phyloP scores from a whole-genome alignment of 192 early-diverging fungal species.

The Mortierella alpina region DNA sequence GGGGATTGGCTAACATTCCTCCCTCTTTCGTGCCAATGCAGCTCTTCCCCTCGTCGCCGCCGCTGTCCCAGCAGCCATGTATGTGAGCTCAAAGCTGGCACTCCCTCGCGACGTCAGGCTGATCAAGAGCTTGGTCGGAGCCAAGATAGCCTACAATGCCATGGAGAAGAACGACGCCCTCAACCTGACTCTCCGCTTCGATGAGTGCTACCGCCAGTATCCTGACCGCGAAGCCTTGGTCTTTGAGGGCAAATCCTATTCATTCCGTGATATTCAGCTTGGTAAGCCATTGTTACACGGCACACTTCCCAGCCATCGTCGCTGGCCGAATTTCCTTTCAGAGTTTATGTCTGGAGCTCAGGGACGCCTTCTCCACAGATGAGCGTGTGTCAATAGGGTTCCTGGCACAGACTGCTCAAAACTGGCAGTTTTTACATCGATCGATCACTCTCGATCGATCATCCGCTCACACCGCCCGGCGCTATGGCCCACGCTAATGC shows the following conservation, averaged over 20 bases:
- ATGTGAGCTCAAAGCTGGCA: slow-evolving; percentile 54
- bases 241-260: slow-evolving; percentile 61
- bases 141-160: slow-evolving; percentile 25
- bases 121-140: slow-evolving; percentile 19
- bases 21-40: background rate
- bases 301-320: no score
- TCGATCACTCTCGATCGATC: no score
- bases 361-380: no score
- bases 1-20: no score
- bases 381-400: no score
- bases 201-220: slow-evolving; percentile 42
- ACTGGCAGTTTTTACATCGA: no score
- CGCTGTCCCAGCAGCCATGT: slow-evolving; percentile 57
- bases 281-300: slow-evolving; percentile 26
- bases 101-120: slow-evolving; percentile 51
- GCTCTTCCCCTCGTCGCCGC: slow-evolving; percentile 46
- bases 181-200: slow-evolving; percentile 57
- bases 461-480: background rate
- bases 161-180: slow-evolving; percentile 49
- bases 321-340: no score
- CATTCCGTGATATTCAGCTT: slow-evolving; percentile 56
- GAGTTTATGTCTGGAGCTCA: no score
- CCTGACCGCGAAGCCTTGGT: slow-evolving; percentile 56
- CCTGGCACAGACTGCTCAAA: no score
- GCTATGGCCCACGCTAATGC: background rate